Evolutionary conservation across 495 filamentous ascomycete species (phyloP).

Genomic region (Podospora anserina): DNA sequence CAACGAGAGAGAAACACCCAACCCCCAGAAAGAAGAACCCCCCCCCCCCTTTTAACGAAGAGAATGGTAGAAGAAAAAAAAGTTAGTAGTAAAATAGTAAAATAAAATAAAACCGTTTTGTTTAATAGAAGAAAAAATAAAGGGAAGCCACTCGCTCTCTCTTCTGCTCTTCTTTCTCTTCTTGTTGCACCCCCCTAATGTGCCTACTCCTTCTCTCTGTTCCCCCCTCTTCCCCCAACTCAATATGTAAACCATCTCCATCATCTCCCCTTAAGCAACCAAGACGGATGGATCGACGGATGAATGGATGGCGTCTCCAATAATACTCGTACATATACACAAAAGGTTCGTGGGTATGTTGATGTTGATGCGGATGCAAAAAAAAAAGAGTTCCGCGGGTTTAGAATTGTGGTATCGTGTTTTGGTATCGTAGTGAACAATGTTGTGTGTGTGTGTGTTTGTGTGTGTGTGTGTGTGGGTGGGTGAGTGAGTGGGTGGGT

Average conservation of each 20-base stretch:
- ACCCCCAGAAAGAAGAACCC: too few relatives aligned
- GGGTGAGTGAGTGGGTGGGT: too few relatives aligned
- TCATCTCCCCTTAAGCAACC: background rate
- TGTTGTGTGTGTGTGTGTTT: background rate
- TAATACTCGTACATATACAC: slow-evolving; percentile 22
- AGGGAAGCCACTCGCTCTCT: background rate
- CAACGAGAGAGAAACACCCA: too few relatives aligned
- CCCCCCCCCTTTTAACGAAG: too few relatives aligned
- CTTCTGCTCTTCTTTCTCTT: background rate
- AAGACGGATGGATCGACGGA: too few relatives aligned
- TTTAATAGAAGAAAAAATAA: background rate
- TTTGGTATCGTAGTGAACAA: background rate
- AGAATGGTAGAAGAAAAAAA: too few relatives aligned
- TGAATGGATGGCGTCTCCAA: background rate
- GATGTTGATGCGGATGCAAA: background rate
- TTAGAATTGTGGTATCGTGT: background rate
- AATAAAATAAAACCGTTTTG: background rate
- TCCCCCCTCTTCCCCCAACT: background rate
- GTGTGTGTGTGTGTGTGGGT: too few relatives aligned
- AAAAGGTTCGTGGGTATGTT: background rate
- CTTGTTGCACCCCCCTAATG: background rate
- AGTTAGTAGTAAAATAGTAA: slow-evolving; percentile 3
- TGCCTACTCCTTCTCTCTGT: background rate
- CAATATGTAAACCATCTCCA: background rate
- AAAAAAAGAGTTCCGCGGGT: background rate